Evolutionary conservation across 371 early-diverging fungal genomes (phyloP).

Genomic region (Paraphysoderma sedebokerense): DNA sequence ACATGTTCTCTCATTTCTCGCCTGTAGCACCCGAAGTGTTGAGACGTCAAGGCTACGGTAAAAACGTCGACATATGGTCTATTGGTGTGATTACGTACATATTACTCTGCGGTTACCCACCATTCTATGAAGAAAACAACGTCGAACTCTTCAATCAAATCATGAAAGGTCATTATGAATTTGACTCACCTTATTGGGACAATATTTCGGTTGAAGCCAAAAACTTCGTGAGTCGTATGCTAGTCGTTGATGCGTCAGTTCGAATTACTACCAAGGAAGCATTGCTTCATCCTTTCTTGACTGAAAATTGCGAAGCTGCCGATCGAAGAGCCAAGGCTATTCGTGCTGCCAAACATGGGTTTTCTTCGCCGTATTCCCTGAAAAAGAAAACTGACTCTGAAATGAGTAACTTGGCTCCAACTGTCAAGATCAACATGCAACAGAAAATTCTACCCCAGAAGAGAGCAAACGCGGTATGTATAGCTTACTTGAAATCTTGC

Average conservation of each 20-base stretch:
- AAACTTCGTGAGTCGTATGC: slow-evolving; percentile 1
- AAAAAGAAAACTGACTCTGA: background rate
- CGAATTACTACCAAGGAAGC: slow-evolving; percentile 5
- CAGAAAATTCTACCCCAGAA: background rate
- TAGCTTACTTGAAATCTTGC: too few relatives aligned
- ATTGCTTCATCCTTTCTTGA: slow-evolving; percentile 3
- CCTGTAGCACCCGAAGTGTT: slow-evolving; percentile 79
- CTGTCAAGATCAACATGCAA: background rate
- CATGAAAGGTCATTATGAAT: slow-evolving; percentile 52
- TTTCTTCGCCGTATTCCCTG: background rate
- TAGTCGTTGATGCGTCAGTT: slow-evolving; percentile 5
- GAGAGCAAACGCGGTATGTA: background rate
- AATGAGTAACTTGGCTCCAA: background rate
- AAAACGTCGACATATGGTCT: slow-evolving; percentile 94
- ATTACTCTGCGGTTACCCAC: slow-evolving; percentile 87
- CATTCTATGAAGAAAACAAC: slow-evolving; percentile 60
- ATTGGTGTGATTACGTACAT: slow-evolving; percentile 96
- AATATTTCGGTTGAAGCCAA: slow-evolving; percentile 46
- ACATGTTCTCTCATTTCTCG: background rate
- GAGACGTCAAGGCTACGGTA: slow-evolving; percentile 49
- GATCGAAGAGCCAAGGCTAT: background rate
- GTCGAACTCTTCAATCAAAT: slow-evolving; percentile 52
- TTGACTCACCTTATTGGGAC: slow-evolving; percentile 72
- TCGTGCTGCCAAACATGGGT: background rate
- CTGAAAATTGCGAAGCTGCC: background rate